Evolutionary conservation across 805 yeast species (phyloP).

Genomic region (Zygosaccharomyces siamensis): DNA sequence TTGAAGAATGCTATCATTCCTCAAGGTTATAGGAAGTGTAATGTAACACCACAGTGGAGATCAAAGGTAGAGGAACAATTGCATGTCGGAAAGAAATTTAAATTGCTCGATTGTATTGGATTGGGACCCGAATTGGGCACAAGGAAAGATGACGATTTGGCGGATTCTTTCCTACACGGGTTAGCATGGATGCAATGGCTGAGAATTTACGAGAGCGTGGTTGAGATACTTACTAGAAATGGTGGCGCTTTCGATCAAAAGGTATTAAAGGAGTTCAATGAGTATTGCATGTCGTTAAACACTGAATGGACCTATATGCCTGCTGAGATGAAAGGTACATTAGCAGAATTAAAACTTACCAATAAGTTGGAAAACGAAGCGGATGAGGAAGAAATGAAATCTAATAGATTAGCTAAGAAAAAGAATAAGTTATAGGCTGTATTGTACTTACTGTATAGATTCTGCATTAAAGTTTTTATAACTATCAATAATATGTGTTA

Average conservation of each 20-base stretch:
- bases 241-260: conserved; percentile 9
- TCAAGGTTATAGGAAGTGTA: not conserved
- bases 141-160: conserved; percentile 58
- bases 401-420: not conserved
- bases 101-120: conserved; percentile 11
- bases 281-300: conserved; percentile 11
- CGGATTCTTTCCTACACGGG: conserved; percentile 62
- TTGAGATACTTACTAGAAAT: conserved; percentile 8
- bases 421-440: not conserved
- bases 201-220: conserved; percentile 21
- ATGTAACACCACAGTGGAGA: conserved; percentile 10
- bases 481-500: no score
- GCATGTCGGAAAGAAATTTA: conserved; percentile 4
- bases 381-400: not conserved
- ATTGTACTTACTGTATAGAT: no score
- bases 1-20: conserved; percentile 8
- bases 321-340: conserved; percentile 2
- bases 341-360: conserved; percentile 3
- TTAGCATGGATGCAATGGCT: conserved; percentile 46
- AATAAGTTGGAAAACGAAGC: not conserved
- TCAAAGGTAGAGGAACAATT: conserved; percentile 5
- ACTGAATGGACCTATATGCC: conserved; percentile 5
- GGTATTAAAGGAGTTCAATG: conserved; percentile 10
- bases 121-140: conserved; percentile 18
- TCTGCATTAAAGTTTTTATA: no score